phyloP scores from a whole-genome alignment of 306 rosid genomes.

The Cicer judaicum region DNA sequence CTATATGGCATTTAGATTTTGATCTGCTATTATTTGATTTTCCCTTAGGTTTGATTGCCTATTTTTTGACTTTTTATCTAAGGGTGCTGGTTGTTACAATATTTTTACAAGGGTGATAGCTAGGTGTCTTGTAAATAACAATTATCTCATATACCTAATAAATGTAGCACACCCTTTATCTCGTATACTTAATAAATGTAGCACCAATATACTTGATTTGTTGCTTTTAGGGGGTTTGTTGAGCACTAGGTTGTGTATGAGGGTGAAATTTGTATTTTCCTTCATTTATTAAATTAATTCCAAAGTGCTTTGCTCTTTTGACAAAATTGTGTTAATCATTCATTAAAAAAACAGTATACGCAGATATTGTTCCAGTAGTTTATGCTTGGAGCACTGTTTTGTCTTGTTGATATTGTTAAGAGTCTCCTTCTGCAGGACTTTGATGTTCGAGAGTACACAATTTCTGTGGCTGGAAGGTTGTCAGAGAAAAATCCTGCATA shows the following conservation, averaged over 20 bases:
- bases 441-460: slow-evolving; percentile 93
- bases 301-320: background rate
- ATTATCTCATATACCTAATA: slow-evolving; percentile 11
- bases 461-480: slow-evolving; percentile 93
- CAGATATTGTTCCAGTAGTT: slow-evolving; percentile 35
- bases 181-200: slow-evolving; percentile 3
- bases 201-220: background rate
- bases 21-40: slow-evolving; percentile 33
- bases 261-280: slow-evolving; percentile 28
- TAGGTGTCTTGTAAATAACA: slow-evolving; percentile 25
- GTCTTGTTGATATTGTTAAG: slow-evolving; percentile 33
- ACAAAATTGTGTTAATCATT: slow-evolving; percentile 10
- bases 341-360: background rate
- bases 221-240: slow-evolving; percentile 29
- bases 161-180: background rate
- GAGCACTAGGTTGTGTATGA: background rate
- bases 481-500: slow-evolving; percentile 99
- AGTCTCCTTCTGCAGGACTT: slow-evolving; percentile 68
- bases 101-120: slow-evolving; percentile 25
- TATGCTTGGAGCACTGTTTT: slow-evolving; percentile 41
- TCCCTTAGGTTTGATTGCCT: slow-evolving; percentile 18
- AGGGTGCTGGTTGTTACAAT: background rate
- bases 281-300: slow-evolving; percentile 33
- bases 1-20: slow-evolving; percentile 13
- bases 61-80: slow-evolving; percentile 12